Evolutionary conservation across 306 rosid species (phyloP), one percentile per base, ranked within the genome.

Genomic region (Castanea mollissima): DNA sequence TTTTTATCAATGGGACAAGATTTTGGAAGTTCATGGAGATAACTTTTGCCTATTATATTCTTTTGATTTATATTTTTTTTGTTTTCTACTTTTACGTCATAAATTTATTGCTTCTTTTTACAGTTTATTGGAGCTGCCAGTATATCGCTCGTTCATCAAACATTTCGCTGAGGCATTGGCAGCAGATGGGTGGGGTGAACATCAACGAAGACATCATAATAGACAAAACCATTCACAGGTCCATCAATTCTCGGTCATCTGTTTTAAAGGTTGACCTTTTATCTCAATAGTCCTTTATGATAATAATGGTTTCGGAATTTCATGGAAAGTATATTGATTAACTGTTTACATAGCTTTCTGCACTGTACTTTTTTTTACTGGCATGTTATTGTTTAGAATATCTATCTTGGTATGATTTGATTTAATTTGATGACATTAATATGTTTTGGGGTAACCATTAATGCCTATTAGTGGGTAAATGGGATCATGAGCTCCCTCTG

Each of bases 51-150:
- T 56, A 63, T 62, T 73, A 15, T 68, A 25, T 57, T 78, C 44
- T 74, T 63, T 62, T 55, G 41, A 51, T 62, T 71, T 77, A 44
- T 54, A 29, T 21, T 15, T 32, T 3, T 12, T 56, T 27, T 59
- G 19, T 52, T 10, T 19, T 58, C 56, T 25, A 8, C 77, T 72
- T 35, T 8, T 55, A 59, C 74, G 32, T 19, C 25, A 2, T 23
- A 56, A 32, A 32, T 6, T 80, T 83, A 27, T 15, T 20, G 14
- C 73, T 70, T 51, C 54, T 55, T 60, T 32, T 73, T 76, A 46
- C 85, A 95, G 99, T 92, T 84, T 90, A 90, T 86, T 95, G 99
- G 99, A 95, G 92, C 85, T 95, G 99, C 88, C 98, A 95, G 76
- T 90, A 85, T 79, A 89, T 95, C 63, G 99, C 97, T 69, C 97